Percentiles rank a stretch among this genome's conserved stretches.
Conservation (phyloP, 2,329 filamentous ascomycete genomes). For the Aureobasidium pullulans region DNA sequence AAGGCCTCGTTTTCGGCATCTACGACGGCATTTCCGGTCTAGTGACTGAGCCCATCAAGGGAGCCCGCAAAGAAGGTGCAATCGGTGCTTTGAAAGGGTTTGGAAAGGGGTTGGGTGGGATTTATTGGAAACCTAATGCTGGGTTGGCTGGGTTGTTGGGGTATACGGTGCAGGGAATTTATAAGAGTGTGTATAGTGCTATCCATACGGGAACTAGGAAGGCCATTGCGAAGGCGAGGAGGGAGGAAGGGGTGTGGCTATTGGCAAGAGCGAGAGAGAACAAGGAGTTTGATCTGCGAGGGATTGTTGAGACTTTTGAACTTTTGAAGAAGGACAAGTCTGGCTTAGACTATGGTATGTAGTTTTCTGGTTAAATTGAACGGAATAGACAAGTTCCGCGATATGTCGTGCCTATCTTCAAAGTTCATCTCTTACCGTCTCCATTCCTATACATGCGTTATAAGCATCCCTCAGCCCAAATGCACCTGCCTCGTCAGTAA, state of each 20-base stretch:
- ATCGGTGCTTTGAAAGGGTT: not conserved
- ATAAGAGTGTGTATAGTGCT: not conserved
- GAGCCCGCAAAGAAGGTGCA: conserved; percentile 8
- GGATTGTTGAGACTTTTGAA: not conserved
- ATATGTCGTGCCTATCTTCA: too few relatives aligned
- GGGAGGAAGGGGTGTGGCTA: not conserved
- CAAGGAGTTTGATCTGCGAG: not conserved
- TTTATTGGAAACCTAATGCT: conserved; percentile 1
- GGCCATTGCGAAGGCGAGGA: not conserved
- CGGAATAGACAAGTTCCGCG: too few relatives aligned
- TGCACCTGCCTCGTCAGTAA: not conserved
- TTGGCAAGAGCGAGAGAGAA: not conserved
- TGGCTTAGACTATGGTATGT: not conserved
- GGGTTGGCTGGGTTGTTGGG: not conserved
- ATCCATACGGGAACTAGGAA: not conserved
- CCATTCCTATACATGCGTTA: not conserved
- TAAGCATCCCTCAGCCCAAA: not conserved
- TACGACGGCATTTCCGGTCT: conserved; percentile 44
- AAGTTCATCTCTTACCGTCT: too few relatives aligned
- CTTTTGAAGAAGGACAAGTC: not conserved
- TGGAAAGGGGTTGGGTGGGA: not conserved
- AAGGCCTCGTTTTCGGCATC: conserved; percentile 1
- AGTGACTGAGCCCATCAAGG: conserved; percentile 58
- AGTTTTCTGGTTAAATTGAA: too few relatives aligned
- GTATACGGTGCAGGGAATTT: not conserved